Conservation (phyloP, 257 asterid genomes). For the Capsicum chinense region DNA sequence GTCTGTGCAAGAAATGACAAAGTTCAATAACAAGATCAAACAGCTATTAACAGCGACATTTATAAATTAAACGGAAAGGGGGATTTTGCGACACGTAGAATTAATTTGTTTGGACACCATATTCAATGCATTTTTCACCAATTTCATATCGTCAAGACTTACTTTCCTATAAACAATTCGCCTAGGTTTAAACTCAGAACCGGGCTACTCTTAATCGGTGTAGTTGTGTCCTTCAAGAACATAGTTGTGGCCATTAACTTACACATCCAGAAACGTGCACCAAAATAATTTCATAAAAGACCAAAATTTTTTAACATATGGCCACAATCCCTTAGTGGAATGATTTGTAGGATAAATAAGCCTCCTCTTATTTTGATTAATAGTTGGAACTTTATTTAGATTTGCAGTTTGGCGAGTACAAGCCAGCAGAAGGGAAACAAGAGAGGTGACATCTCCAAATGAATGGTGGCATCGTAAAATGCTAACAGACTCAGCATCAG, state of each 20-base stretch:
- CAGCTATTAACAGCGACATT: background rate
- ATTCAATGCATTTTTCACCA: constrained; percentile 37
- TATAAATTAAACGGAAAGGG: background rate
- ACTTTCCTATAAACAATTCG: constrained; percentile 37
- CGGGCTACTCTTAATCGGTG: constrained; percentile 37
- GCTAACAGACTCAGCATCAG: constrained; percentile 34
- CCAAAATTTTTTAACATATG: constrained; percentile 22
- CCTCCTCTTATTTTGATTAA: constrained; percentile 27
- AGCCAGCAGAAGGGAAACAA: constrained; percentile 42
- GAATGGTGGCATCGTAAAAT: constrained; percentile 49
- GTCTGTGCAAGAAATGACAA: constrained; percentile 36
- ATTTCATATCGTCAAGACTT: constrained; percentile 38
- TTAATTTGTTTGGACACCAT: constrained; percentile 26
- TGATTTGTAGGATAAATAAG: no score
- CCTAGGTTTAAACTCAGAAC: constrained; percentile 37
- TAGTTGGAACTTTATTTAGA: constrained; percentile 36
- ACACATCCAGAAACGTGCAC: constrained; percentile 36
- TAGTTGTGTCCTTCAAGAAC: constrained; percentile 43
- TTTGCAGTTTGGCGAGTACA: constrained; percentile 42
- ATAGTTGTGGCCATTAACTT: constrained; percentile 40
- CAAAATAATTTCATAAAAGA: constrained; percentile 27
- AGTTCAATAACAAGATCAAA: background rate
- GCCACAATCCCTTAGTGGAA: background rate
- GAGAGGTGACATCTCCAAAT: constrained; percentile 45
- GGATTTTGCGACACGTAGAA: background rate